Conservation (phyloP, 2,329 filamentous ascomycete species). For the Blastomyces silverae region DNA sequence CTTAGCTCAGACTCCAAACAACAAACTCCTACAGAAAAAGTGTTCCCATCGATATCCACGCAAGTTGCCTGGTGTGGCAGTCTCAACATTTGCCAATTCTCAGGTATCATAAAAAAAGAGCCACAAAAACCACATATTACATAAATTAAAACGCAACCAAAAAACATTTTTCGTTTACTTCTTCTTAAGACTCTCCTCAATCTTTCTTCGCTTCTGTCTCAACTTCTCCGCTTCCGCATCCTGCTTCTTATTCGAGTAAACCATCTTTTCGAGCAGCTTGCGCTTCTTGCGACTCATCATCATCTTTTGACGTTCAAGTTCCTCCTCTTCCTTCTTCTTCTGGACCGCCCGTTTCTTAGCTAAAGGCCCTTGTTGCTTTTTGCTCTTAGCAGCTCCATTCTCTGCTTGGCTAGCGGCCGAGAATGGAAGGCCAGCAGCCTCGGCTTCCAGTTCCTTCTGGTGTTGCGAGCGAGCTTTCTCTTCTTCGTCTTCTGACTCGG, state of each 20-base stretch:
- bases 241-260: slow-evolving; percentile 89
- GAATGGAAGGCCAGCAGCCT: slow-evolving; percentile 63
- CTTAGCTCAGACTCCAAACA: not conserved
- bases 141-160: not conserved
- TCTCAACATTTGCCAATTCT: not conserved
- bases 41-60: slow-evolving; percentile 23
- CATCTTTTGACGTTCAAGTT: slow-evolving; percentile 87
- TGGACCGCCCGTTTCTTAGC: slow-evolving; percentile 62
- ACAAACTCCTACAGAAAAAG: slow-evolving; percentile 17
- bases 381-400: slow-evolving; percentile 50
- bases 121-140: not conserved
- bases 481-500: slow-evolving; percentile 52
- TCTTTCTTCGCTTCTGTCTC: slow-evolving; percentile 79
- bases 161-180: slow-evolving; percentile 19
- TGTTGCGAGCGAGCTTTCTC: slow-evolving; percentile 60
- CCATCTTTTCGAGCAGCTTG: slow-evolving; percentile 96
- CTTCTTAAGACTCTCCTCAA: slow-evolving; percentile 55
- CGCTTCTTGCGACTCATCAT: slow-evolving; percentile 98
- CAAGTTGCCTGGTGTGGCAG: slow-evolving; percentile 2
- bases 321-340: slow-evolving; percentile 67
- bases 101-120: not conserved
- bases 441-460: slow-evolving; percentile 87
- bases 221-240: slow-evolving; percentile 83
- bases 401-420: slow-evolving; percentile 44
- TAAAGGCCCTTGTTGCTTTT: slow-evolving; percentile 64